Evolutionary conservation across 1,284 basidiomycete genomes (phyloP), one percentile per base, ranked within the genome.

Genomic region (Amylostereum areolatum): DNA sequence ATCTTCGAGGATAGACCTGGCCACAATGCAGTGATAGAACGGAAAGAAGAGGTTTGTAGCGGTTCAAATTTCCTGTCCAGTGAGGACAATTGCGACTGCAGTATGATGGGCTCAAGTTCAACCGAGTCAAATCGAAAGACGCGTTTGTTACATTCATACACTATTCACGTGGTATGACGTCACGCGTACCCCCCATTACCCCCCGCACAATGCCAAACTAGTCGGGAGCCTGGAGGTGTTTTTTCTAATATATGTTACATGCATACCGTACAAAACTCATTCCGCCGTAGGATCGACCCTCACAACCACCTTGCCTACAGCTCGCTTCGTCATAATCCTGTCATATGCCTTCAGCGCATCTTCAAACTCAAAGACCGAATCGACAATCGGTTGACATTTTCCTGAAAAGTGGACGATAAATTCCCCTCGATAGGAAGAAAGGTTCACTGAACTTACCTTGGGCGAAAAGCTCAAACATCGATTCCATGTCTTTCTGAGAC

Each of bases 221-320:
- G 18, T 18, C 18, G 18, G 18, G 18, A 18, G 18, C 18, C 18
- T 18, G 18, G 18, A 18, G 18, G 18, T 18, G 18, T 18, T 18
- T 18, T 18, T 18, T 18, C 18, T 18, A 18, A 18, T 18, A 18
- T 18, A 18, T 18, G 18, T 18, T 18, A 18, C 18, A 18, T 18
- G 18, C 18, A 18, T 18, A 18, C 18, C 18, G 18, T 18, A 18
- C 18, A 35, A 9, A 12, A 7, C n/a, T 43, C 28, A 51, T 5
- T 48, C 42, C 9, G 41, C 32, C 6, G 10, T 45, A 3, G 50
- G 46, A 28, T 51, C 47, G 9, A 82, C 64, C 52, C 71, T 74
- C 10, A 83, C 66, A 2, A 80, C 65, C 2, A 89, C 72, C 62
- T 89, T 89, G 1, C 86, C 87, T 11, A 67, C 75, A 2, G 82